Evolutionary conservation across 306 rosid genomes (phyloP).

Genomic region (Begonia peltatifolia): DNA sequence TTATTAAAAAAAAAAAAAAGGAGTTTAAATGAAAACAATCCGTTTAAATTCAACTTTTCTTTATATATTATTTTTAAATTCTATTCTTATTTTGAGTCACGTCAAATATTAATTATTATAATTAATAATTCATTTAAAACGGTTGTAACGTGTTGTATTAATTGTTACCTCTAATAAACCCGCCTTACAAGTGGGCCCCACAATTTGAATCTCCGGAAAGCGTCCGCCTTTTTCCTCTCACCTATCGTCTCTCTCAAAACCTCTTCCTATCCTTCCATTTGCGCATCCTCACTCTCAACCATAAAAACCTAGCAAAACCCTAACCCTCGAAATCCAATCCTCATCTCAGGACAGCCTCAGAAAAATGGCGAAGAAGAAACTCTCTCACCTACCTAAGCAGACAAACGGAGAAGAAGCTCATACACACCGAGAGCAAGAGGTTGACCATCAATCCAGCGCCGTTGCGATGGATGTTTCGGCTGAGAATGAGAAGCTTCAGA

Average conservation of each 20-base stretch:
- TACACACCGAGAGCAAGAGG: conserved; percentile 1
- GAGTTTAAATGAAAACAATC: no score
- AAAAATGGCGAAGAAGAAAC: conserved; percentile 57
- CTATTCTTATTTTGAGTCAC: no score
- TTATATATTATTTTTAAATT: no score
- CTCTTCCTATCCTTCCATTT: background rate
- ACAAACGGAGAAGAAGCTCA: conserved; percentile 9
- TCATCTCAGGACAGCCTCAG: conserved; percentile 8
- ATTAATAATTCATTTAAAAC: no score
- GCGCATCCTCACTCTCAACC: background rate
- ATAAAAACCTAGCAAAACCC: background rate
- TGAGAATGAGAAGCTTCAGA: conserved; percentile 25
- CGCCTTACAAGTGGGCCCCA: no score
- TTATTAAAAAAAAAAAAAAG: no score
- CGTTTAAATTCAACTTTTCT: no score
- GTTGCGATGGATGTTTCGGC: conserved; percentile 22
- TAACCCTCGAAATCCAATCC: background rate
- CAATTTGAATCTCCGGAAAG: no score
- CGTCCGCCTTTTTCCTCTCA: no score
- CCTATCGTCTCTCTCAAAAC: background rate
- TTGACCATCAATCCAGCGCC: background rate
- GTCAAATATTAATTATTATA: no score
- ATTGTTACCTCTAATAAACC: no score
- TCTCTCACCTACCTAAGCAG: conserved; percentile 14
- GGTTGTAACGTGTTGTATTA: no score